phyloP scores from a whole-genome alignment of 2,329 filamentous ascomycete species.

The Arachnomyces sp. region DNA sequence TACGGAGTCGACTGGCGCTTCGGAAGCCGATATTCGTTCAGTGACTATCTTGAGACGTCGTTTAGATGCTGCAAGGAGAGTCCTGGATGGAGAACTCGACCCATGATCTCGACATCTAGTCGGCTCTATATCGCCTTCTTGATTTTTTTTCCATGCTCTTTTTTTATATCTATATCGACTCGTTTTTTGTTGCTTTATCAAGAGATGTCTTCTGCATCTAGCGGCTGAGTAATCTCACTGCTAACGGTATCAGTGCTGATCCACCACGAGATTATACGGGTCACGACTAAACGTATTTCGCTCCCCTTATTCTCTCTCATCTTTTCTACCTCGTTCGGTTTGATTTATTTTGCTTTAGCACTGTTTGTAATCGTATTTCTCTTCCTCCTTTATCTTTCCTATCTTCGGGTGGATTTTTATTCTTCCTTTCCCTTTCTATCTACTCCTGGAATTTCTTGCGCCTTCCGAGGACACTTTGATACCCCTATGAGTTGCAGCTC shows the following conservation, averaged over 20 bases:
- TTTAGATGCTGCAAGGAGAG: slow-evolving; percentile 64
- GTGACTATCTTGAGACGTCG: slow-evolving; percentile 59
- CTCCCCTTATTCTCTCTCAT: neutral
- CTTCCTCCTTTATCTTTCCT: slow-evolving; percentile 6
- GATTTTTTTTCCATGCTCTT: slow-evolving; percentile 1
- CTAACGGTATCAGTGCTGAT: too few species aligned
- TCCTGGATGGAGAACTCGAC: slow-evolving; percentile 61
- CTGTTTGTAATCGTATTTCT: neutral
- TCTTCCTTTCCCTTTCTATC: neutral
- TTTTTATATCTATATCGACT: slow-evolving; percentile 4
- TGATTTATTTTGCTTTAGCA: neutral
- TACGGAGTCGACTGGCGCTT: slow-evolving; percentile 32
- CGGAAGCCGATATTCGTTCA: slow-evolving; percentile 46
- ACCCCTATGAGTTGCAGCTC: too few species aligned
- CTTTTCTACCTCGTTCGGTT: neutral
- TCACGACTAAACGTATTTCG: neutral
- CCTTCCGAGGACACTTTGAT: too few species aligned
- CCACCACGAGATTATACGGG: too few species aligned
- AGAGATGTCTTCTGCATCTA: too few species aligned
- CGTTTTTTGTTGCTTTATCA: slow-evolving; percentile 3
- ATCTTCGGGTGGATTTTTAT: slow-evolving; percentile 1
- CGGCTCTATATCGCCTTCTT: neutral
- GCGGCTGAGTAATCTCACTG: too few species aligned
- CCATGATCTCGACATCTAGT: slow-evolving; percentile 13
- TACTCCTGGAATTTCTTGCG: neutral